Base-by-base conservation (phyloP, 176 grass and related monocot species). In the Poa pratensis region DNA sequence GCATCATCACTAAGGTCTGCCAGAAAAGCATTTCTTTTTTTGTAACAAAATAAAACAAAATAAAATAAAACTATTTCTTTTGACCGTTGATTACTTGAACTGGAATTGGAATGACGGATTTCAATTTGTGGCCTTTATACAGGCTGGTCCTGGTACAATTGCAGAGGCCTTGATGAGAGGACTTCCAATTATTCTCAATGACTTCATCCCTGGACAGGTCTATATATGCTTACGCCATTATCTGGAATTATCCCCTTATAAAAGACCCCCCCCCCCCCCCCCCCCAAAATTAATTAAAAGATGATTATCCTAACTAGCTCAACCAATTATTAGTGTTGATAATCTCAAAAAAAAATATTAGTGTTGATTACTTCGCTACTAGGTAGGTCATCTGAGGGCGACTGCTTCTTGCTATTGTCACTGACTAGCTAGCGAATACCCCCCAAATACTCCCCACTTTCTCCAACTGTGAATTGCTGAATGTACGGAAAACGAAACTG, bases 81-180 rank as follows among this genome's bases (percentile, higher is more conserved):
- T 15, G 45, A 11, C 5, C 10, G 45, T 69, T 61, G 28, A 27
- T 58, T 80, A 26, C 73, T 23, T 23, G 15, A 12, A 40, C 0
- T 42, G 12, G 76, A 49, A 52, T 27, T 43, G 22, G 15, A 60
- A 23, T 66, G 15, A 85, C 34, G 78, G 28, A 69, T 12, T 53
- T n/a, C n/a, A n/a, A n/a, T n/a, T n/a, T n/a, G n/a, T n/a, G n/a
- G n/a, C n/a, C n/a, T n/a, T 83, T 76, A 28, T 63, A 26, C 77
- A 97, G 94, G 95, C 95, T 89, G 95, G 95, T 59, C 95, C 95
- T 61, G 92, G 95, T 23, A 97, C 95, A 32, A 97, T 97, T 84
- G 88, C 95, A 22, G 95, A 97, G 82, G 90, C 95, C 24, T 69
- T 94, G 69, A 94, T 97, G 81, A 88, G 86, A 37, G 95, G 92